phyloP scores from a whole-genome alignment of 2,329 filamentous ascomycete genomes.

The Blastomyces parvus region DNA sequence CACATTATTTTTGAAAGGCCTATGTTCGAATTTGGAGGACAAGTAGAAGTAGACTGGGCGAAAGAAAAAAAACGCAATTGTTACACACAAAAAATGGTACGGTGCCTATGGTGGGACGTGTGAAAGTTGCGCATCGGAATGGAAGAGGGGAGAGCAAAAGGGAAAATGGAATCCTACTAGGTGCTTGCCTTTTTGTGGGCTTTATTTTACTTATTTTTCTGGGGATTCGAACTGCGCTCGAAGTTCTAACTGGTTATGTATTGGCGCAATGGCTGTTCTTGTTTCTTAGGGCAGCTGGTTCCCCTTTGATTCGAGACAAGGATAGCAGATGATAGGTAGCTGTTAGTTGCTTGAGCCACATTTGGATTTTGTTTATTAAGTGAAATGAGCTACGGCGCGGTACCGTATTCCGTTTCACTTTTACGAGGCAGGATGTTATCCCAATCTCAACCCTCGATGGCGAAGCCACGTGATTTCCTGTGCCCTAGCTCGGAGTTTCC shows the following conservation, averaged over 20 bases:
- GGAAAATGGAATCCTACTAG: neutral
- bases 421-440: neutral
- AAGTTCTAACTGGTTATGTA: neutral
- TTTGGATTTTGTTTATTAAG: neutral
- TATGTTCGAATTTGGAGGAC: neutral
- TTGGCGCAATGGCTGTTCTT: neutral
- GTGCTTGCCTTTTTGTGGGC: neutral
- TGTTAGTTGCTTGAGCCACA: slow-evolving; percentile 1
- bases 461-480: neutral
- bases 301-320: neutral
- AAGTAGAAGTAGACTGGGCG: neutral
- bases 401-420: neutral
- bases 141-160: neutral
- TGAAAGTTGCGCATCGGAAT: neutral
- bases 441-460: neutral
- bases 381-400: neutral
- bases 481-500: neutral
- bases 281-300: neutral
- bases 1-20: neutral
- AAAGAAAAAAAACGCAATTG: neutral
- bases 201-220: neutral
- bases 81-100: neutral
- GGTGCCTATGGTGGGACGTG: neutral
- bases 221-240: neutral
- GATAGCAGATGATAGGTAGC: neutral